Percentiles rank a stretch among this genome's conserved stretches.
phyloP scores from a whole-genome alignment of 768 basidiomycete genomes.

The Exsudoporus frostii region DNA sequence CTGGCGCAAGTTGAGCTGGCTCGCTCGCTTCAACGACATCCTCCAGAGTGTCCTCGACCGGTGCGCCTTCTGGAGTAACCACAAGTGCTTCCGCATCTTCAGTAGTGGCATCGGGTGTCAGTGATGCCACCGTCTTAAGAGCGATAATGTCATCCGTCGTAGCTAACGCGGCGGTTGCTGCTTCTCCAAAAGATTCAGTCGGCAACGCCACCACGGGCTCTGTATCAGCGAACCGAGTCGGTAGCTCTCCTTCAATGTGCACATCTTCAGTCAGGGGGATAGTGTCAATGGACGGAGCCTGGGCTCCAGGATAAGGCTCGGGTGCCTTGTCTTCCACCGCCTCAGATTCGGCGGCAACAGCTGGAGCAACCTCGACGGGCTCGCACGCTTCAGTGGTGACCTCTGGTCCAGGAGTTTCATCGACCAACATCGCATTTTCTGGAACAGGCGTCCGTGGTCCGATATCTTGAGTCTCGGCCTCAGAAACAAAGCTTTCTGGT shows the following conservation, averaged over 20 bases:
- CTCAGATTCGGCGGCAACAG: background rate
- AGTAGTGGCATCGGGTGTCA: background rate
- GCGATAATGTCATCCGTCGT: background rate
- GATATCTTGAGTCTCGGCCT: background rate
- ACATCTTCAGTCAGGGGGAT: background rate
- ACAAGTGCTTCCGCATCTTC: background rate
- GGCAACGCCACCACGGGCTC: background rate
- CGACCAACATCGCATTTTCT: background rate
- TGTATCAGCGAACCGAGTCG: slow-evolving; percentile 1
- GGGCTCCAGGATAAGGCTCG: background rate
- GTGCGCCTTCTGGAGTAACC: background rate
- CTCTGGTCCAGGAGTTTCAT: slow-evolving; percentile 7
- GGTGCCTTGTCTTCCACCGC: background rate
- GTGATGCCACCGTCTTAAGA: background rate
- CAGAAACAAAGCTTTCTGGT: background rate
- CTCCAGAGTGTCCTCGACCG: background rate
- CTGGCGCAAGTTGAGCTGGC: background rate
- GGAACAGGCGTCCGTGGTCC: background rate
- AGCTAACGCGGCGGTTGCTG: background rate
- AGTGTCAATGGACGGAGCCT: background rate
- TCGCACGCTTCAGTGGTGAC: background rate
- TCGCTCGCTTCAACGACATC: background rate
- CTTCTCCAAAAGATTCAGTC: slow-evolving; percentile 3
- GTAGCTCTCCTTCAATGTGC: background rate
- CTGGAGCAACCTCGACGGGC: background rate